A percentile compares a stretch with the other conserved stretches of the same genome.
Evolutionary conservation across 2,329 filamentous ascomycete genomes (phyloP).

Genomic region (Sporothrix sp.): DNA sequence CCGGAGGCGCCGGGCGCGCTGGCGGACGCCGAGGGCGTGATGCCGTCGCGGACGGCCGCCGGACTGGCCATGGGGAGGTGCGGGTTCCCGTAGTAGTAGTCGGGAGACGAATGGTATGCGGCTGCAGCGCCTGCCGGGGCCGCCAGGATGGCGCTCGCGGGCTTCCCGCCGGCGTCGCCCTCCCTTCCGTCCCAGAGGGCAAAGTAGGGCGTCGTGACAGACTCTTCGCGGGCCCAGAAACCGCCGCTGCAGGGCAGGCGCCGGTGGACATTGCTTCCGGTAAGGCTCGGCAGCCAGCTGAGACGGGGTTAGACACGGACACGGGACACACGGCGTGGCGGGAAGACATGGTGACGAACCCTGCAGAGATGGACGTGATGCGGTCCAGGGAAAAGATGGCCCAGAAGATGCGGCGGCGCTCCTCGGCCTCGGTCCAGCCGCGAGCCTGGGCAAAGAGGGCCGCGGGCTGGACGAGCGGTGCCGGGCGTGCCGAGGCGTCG

Average conservation of each 20-base stretch:
- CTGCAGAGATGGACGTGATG: slow-evolving; percentile 23
- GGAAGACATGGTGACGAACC: neutral
- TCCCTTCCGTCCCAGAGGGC: neutral
- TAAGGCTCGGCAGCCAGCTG: slow-evolving; percentile 27
- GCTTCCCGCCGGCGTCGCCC: neutral
- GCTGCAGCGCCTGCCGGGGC: neutral
- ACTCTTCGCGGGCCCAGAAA: slow-evolving; percentile 24
- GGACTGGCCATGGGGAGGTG: slow-evolving; percentile 4
- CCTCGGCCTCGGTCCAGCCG: slow-evolving; percentile 26
- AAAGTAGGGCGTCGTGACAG: slow-evolving; percentile 27
- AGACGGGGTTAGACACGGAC: neutral
- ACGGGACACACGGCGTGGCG: too few relatives aligned
- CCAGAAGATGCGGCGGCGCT: slow-evolving; percentile 28
- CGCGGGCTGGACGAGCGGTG: slow-evolving; percentile 22
- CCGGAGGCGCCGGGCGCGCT: neutral
- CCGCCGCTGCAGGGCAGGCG: slow-evolving; percentile 26
- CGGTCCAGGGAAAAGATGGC: slow-evolving; percentile 29
- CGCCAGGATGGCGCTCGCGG: neutral
- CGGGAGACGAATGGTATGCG: neutral
- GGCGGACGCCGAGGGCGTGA: neutral
- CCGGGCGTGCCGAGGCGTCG: slow-evolving; percentile 4
- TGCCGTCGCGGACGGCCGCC: neutral
- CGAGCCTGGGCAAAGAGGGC: slow-evolving; percentile 21
- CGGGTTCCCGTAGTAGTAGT: neutral
- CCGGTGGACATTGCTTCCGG: slow-evolving; percentile 25